Evolutionary conservation across 768 basidiomycete species (phyloP).

Genomic region (Cubamyces sp.): DNA sequence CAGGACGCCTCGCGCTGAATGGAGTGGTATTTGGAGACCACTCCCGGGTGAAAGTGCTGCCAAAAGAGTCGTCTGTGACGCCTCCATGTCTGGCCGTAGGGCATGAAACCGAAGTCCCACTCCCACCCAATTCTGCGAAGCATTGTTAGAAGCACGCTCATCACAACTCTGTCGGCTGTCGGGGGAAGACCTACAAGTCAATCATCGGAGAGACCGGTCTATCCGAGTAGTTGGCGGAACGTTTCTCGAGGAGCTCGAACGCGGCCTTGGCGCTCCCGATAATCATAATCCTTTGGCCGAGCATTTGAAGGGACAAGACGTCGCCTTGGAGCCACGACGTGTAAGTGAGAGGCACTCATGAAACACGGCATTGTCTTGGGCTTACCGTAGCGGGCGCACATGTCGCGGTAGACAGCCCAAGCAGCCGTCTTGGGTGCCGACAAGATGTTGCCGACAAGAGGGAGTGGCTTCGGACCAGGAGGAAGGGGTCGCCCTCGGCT

Average conservation of each 20-base stretch:
- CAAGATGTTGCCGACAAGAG: constrained; percentile 29
- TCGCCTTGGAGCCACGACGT: neutral
- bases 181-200: constrained; percentile 18
- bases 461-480: constrained; percentile 30
- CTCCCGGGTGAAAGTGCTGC: constrained; percentile 43
- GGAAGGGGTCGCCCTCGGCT: constrained; percentile 21
- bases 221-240: constrained; percentile 45
- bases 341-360: neutral
- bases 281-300: constrained; percentile 37
- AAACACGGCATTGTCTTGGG: neutral
- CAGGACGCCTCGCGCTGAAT: constrained; percentile 35
- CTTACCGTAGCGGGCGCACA: constrained; percentile 6
- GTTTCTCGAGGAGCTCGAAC: constrained; percentile 45
- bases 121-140: constrained; percentile 41
- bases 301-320: constrained; percentile 18
- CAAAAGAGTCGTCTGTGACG: constrained; percentile 45
- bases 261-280: constrained; percentile 41
- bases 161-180: neutral
- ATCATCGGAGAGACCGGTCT: constrained; percentile 23
- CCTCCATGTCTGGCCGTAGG: constrained; percentile 47
- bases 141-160: neutral
- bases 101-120: constrained; percentile 44
- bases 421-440: constrained; percentile 23
- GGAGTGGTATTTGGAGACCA: constrained; percentile 37
- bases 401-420: constrained; percentile 24